Evolutionary conservation across 2,329 filamentous ascomycete genomes (phyloP), one percentile per base, ranked within the genome.

Genomic region (Rhynchosporium secalis): DNA sequence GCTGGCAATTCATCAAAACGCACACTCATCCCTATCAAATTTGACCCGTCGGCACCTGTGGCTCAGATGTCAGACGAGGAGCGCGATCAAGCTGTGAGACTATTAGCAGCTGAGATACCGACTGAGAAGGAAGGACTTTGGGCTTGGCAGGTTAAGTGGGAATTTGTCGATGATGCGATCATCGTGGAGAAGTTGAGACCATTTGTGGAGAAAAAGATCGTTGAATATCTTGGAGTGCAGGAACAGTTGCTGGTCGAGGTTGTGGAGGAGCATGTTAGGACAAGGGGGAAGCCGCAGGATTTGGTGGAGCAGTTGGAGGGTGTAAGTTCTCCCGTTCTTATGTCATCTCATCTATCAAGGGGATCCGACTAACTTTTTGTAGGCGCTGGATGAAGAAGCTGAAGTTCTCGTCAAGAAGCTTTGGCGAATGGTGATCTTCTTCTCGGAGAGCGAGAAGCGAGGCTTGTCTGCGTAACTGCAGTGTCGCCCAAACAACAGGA

Each of bases 351-450:
- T 56, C 49, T 47, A 10, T 31, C 7, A 26, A 58, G 9, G 13
- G 10, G 15, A 13, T 9, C 33, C 40, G 71, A 65, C 76, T 81
- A 74, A 81, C 69, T 48, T 13, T 61, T 52, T 66, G 36, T 64
- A 94, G 86, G 91, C 92, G 48, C 81, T 99, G 66, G 95, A 97
- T 73, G 95, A 99, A 72, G 95, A 98, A 74, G 92, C 93, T 10
- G 93, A 97, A 76, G 88, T 91, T 31, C 79, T 99, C 68, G 93
- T 98, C 56, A 96, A 92, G 84, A 98, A 97, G 79, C 83, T 99
- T 41, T 99, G 95, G 95, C 86, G 94, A 56, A 96, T 98, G 92
- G 87, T 97, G 62, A 96, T 98, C 72, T 98, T 97, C 85, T 97
- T 94, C 72, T 95, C 91, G 5, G 94, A 98, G 77, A 91, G 89